A percentile compares a stretch with the other conserved stretches of the same genome.
Conservation (phyloP, 768 basidiomycete genomes). For the Russula sp. region DNA sequence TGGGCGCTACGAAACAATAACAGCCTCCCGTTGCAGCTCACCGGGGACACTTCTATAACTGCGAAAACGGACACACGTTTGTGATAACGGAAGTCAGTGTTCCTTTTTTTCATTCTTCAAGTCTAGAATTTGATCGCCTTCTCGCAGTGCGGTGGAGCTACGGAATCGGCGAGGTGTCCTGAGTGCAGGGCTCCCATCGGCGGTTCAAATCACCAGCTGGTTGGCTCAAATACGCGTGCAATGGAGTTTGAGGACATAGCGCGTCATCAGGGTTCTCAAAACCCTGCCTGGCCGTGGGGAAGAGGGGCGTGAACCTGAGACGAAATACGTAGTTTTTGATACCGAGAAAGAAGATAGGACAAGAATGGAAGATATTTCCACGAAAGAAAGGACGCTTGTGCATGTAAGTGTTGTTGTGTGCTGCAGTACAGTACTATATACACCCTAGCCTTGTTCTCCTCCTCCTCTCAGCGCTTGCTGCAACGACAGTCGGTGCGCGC, state of each 20-base stretch:
- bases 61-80: conserved; percentile 52
- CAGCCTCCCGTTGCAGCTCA: conserved; percentile 19
- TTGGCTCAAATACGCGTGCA: conserved; percentile 38
- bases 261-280: conserved; percentile 24
- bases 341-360: not conserved
- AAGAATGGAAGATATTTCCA: not conserved
- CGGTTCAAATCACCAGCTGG: conserved; percentile 37
- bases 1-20: not conserved
- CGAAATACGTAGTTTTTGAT: too few relatives aligned
- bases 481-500: conserved; percentile 5
- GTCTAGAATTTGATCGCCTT: not conserved
- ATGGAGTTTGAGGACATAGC: conserved; percentile 43
- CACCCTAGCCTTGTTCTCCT: not conserved
- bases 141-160: conserved; percentile 52
- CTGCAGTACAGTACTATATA: too few relatives aligned
- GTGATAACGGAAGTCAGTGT: conserved; percentile 46
- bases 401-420: too few relatives aligned
- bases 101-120: not conserved
- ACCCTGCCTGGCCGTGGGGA: conserved; percentile 29
- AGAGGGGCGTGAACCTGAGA: conserved; percentile 17
- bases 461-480: not conserved
- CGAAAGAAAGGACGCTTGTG: not conserved
- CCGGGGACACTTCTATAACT: conserved; percentile 30
- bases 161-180: conserved; percentile 40
- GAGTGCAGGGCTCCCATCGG: conserved; percentile 53